These are phyloP conservation scores for Quercus suber DNA, from an alignment of 306 rosid species.

Conservation along the genomic window DNA sequence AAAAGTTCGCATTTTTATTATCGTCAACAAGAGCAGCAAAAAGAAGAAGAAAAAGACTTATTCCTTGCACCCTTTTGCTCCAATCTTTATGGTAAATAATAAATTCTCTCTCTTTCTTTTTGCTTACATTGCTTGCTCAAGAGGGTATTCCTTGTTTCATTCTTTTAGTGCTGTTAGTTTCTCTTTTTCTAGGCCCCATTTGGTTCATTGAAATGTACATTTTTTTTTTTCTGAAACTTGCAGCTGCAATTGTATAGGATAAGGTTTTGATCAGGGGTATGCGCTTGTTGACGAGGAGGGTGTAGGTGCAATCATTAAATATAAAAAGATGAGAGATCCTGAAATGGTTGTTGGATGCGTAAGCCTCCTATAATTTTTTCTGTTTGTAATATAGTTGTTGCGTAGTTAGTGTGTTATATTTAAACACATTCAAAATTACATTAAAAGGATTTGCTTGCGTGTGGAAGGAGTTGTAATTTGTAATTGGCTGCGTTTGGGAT, in stretches of 20 bases:
- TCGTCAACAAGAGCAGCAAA: slow-evolving; percentile 1
- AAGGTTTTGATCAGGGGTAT: slow-evolving; percentile 31
- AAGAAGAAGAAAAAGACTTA: not conserved
- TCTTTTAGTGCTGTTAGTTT: not conserved
- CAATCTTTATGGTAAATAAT: slow-evolving; percentile 47
- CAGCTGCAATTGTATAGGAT: slow-evolving; percentile 39
- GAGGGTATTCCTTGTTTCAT: slow-evolving; percentile 54
- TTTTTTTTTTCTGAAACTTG: slow-evolving; percentile 13
- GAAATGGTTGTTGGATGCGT: slow-evolving; percentile 32
- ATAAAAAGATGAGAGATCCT: slow-evolving; percentile 61
- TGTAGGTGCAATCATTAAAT: slow-evolving; percentile 24
- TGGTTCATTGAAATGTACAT: not conserved
- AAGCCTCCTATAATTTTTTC: slow-evolving; percentile 24
- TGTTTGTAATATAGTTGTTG: slow-evolving; percentile 35
- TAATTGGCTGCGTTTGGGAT: not conserved
- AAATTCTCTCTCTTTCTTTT: not conserved
- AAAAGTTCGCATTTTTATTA: slow-evolving; percentile 4
- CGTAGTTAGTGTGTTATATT: slow-evolving; percentile 38
- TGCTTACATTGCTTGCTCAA: slow-evolving; percentile 32
- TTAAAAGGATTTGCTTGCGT: not conserved
- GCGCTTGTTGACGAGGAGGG: slow-evolving; percentile 36
- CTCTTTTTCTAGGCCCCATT: not conserved
- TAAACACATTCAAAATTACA: not conserved
- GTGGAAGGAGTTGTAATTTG: not conserved
- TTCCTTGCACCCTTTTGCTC: slow-evolving; percentile 31